These are phyloP conservation scores for Fusarium oxysporum DNA, from an alignment of 2,329 filamentous ascomycete genomes.

Conservation along the genomic window DNA sequence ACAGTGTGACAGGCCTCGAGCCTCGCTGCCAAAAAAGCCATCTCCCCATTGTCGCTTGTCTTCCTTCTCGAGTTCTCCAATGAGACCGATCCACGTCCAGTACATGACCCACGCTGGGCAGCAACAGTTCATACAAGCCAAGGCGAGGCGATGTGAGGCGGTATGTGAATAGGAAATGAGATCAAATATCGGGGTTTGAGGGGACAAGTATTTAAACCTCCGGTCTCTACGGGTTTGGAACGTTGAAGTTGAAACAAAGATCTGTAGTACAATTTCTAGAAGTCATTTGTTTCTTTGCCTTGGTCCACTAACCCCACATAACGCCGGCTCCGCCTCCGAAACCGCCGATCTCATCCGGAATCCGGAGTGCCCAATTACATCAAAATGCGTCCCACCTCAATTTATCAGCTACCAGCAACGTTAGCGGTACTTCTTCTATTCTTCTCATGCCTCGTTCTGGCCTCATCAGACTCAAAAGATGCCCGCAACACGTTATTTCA, in stretches of 20 bases:
- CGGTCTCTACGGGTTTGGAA: background rate
- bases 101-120: conserved; percentile 43
- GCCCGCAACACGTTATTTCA: conserved; percentile 8
- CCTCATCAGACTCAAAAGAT: conserved; percentile 1
- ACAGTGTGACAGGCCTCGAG: conserved; percentile 19
- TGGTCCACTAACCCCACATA: conserved; percentile 26
- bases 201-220: background rate
- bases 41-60: conserved; percentile 33
- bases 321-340: conserved; percentile 31
- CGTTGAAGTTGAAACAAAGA: background rate
- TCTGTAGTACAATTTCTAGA: background rate
- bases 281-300: background rate
- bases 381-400: conserved; percentile 22
- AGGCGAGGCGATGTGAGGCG: conserved; percentile 16
- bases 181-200: conserved; percentile 2
- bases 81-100: conserved; percentile 47
- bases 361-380: conserved; percentile 7
- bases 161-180: conserved; percentile 20
- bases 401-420: conserved; percentile 1
- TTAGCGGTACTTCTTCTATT: conserved; percentile 13
- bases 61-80: conserved; percentile 39
- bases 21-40: conserved; percentile 19
- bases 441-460: conserved; percentile 18
- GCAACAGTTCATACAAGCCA: conserved; percentile 40
- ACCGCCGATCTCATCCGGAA: conserved; percentile 6